Evolutionary conservation across 148 eudicot species (phyloP).

Genomic region (Mesembryanthemum crystallinum): DNA sequence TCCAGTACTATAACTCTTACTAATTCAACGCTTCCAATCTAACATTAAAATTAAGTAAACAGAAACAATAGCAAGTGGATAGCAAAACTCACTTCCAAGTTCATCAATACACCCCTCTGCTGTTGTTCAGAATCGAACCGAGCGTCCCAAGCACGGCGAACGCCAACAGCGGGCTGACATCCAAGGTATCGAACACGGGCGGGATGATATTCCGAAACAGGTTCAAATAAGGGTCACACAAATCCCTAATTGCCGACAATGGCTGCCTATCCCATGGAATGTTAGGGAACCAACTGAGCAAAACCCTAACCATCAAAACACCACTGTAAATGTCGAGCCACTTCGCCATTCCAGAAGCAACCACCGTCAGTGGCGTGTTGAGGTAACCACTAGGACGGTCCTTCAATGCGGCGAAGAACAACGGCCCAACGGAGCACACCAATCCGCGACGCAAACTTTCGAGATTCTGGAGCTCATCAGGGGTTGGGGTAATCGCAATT

Average conservation of each 20-base stretch:
- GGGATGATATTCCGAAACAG: conserved; percentile 72
- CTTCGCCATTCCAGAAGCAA: conserved; percentile 61
- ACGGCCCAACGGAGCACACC: conserved; percentile 41
- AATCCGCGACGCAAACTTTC: conserved; percentile 6
- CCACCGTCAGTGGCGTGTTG: conserved; percentile 65
- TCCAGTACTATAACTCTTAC: no score
- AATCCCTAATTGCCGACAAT: conserved; percentile 61
- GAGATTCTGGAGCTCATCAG: conserved; percentile 21
- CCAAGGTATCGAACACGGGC: conserved; percentile 56
- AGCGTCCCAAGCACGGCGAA: conserved; percentile 60
- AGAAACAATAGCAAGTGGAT: not conserved
- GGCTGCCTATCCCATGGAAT: conserved; percentile 89
- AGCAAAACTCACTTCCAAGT: conserved; percentile 24
- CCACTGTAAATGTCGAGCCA: conserved; percentile 79
- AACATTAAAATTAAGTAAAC: no score
- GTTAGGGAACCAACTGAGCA: conserved; percentile 78
- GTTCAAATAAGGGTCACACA: conserved; percentile 75
- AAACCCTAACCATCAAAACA: conserved; percentile 75
- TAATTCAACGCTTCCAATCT: no score
- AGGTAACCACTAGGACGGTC: conserved; percentile 35
- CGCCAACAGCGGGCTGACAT: conserved; percentile 77
- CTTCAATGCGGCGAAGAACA: conserved; percentile 52
- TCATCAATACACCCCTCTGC: not conserved
- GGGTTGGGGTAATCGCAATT: conserved; percentile 28
- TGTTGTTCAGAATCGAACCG: conserved; percentile 41